phyloP scores from a whole-genome alignment of 2,329 filamentous ascomycete species.

The Calonectria crousiana region DNA sequence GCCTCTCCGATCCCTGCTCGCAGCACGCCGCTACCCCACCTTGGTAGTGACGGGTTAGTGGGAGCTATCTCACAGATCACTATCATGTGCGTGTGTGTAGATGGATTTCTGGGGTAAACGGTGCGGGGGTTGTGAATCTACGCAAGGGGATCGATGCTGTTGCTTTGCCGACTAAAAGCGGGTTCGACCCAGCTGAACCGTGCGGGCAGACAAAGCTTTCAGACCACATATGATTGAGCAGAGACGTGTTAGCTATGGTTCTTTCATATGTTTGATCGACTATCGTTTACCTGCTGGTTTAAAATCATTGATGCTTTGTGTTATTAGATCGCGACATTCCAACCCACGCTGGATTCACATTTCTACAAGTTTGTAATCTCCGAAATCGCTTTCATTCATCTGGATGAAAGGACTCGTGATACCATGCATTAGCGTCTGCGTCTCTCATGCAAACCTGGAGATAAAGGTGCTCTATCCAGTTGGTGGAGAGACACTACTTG shows the following conservation, averaged over 20 bases:
- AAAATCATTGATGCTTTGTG: no score
- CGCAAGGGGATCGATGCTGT: neutral
- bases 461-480: neutral
- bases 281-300: neutral
- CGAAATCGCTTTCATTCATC: neutral
- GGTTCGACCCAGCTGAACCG: neutral
- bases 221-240: neutral
- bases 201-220: no score
- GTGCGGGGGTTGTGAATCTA: neutral
- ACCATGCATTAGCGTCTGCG: neutral
- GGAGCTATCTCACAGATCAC: neutral
- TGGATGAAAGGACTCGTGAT: neutral
- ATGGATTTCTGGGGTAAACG: slow-evolving; percentile 3
- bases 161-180: neutral
- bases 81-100: neutral
- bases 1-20: neutral
- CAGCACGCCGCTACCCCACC: neutral
- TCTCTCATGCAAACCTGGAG: neutral
- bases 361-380: neutral
- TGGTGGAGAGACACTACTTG: neutral
- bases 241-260: no score
- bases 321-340: neutral
- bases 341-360: neutral
- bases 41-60: neutral
- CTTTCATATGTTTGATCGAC: neutral